These are phyloP conservation scores for Picochlorum sp. DNA, from an alignment of 139 green algal species.

Conservation along the genomic window DNA sequence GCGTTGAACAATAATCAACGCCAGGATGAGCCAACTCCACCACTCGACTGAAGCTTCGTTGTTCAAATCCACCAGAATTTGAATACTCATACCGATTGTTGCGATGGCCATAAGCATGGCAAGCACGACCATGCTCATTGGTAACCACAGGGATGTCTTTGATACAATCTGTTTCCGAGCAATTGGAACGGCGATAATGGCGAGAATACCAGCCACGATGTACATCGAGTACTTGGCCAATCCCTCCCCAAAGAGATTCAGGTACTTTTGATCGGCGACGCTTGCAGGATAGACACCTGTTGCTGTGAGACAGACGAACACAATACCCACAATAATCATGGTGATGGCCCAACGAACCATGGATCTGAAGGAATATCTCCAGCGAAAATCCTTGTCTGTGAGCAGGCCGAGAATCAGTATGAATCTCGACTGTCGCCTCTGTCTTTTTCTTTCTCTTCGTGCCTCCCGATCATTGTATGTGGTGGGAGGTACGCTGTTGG, in stretches of 20 bases:
- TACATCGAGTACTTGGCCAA: slow-evolving; percentile 10
- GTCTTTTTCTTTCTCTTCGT: not conserved
- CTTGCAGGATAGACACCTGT: not conserved
- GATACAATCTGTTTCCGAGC: not conserved
- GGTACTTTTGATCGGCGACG: slow-evolving; percentile 7
- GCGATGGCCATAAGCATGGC: not conserved
- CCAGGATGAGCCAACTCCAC: slow-evolving; percentile 9
- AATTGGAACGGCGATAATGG: not conserved
- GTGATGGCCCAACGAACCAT: not conserved
- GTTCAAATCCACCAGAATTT: slow-evolving; percentile 6
- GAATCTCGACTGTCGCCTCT: not conserved
- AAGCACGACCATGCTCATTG: not conserved
- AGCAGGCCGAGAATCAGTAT: not conserved
- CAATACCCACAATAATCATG: slow-evolving; percentile 3
- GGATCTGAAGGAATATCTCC: not conserved
- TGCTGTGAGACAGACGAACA: slow-evolving; percentile 4
- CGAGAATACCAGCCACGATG: slow-evolving; percentile 1
- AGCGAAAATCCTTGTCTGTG: not conserved
- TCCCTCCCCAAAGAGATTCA: not conserved
- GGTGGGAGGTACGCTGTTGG: too few species aligned
- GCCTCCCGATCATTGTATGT: too few species aligned
- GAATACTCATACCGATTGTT: slow-evolving; percentile 10
- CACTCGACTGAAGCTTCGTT: not conserved
- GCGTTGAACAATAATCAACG: not conserved
- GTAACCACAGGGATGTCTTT: not conserved